Percentiles rank a stretch among this genome's conserved stretches.
These are phyloP conservation scores for Podaxis rugospora DNA, from an alignment of 768 basidiomycete species.

Conservation along the genomic window DNA sequence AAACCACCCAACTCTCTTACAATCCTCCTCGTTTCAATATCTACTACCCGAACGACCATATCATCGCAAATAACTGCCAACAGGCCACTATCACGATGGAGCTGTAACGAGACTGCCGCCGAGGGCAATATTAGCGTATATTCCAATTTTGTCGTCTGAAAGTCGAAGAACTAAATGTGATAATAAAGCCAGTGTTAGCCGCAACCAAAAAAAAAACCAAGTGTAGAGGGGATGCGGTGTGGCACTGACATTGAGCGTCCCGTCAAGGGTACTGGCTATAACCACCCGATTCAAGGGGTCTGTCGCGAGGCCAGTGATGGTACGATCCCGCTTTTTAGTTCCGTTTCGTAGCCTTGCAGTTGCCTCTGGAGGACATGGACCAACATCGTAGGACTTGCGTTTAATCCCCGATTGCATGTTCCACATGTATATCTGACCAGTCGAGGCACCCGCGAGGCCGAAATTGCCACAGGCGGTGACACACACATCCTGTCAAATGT, in stretches of 20 bases:
- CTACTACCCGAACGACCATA: constrained; percentile 76
- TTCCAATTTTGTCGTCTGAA: constrained; percentile 78
- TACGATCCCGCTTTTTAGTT: constrained; percentile 41
- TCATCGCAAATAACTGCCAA: constrained; percentile 86
- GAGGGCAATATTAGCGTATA: constrained; percentile 66
- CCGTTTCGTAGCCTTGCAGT: constrained; percentile 34
- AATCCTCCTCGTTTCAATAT: constrained; percentile 83
- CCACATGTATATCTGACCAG: constrained; percentile 83
- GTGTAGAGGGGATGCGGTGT: not conserved
- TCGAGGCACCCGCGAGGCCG: constrained; percentile 79
- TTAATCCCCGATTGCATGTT: constrained; percentile 94
- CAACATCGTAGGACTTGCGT: constrained; percentile 72
- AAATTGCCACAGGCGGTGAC: constrained; percentile 97
- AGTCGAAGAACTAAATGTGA: constrained; percentile 84
- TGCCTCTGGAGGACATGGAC: constrained; percentile 55
- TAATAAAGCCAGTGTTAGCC: constrained; percentile 1
- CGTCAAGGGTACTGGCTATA: constrained; percentile 84
- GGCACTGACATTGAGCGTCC: constrained; percentile 75
- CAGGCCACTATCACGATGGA: constrained; percentile 84
- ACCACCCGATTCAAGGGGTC: constrained; percentile 82
- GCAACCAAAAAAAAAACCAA: not conserved
- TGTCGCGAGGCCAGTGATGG: constrained; percentile 78
- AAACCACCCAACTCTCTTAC: constrained; percentile 90
- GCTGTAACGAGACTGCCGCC: constrained; percentile 58
- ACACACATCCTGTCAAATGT: constrained; percentile 58